These are phyloP conservation scores for Globisporangium carolinianum DNA, from an alignment of 352 stramenopile genomes.

Conservation along the genomic window DNA sequence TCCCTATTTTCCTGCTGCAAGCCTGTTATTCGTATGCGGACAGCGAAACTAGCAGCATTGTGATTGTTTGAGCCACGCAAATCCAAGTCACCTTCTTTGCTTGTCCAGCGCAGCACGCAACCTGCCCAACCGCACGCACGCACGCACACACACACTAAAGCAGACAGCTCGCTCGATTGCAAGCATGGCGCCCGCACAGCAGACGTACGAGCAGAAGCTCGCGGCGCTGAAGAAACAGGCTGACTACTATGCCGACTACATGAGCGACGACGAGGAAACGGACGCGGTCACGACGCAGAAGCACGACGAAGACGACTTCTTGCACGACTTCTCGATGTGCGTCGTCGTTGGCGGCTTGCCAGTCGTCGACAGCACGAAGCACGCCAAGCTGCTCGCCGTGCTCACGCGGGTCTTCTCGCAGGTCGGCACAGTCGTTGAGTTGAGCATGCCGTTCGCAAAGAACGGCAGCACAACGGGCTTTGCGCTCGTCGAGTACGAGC, in stretches of 20 bases:
- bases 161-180: slow-evolving; percentile 2
- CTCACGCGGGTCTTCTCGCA: slow-evolving; percentile 86
- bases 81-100: background rate
- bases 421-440: slow-evolving; percentile 64
- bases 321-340: slow-evolving; percentile 73
- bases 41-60: no score
- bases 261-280: slow-evolving; percentile 75
- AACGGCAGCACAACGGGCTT: slow-evolving; percentile 65
- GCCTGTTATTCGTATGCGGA: no score
- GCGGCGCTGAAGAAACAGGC: slow-evolving; percentile 60
- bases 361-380: slow-evolving; percentile 66
- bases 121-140: background rate
- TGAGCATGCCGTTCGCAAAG: slow-evolving; percentile 70
- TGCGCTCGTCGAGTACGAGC: slow-evolving; percentile 79
- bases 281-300: slow-evolving; percentile 54
- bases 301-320: slow-evolving; percentile 71
- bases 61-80: background rate
- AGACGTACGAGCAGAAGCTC: slow-evolving; percentile 77
- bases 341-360: slow-evolving; percentile 78
- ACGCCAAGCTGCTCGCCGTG: slow-evolving; percentile 78
- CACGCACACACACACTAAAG: background rate
- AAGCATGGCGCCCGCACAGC: slow-evolving; percentile 46
- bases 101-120: background rate
- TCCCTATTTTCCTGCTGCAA: no score
- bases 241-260: slow-evolving; percentile 71